A percentile compares a stretch with the other conserved stretches of the same genome.
Conservation (phyloP, 345 rosid genomes). For the Murraya koenigii region DNA sequence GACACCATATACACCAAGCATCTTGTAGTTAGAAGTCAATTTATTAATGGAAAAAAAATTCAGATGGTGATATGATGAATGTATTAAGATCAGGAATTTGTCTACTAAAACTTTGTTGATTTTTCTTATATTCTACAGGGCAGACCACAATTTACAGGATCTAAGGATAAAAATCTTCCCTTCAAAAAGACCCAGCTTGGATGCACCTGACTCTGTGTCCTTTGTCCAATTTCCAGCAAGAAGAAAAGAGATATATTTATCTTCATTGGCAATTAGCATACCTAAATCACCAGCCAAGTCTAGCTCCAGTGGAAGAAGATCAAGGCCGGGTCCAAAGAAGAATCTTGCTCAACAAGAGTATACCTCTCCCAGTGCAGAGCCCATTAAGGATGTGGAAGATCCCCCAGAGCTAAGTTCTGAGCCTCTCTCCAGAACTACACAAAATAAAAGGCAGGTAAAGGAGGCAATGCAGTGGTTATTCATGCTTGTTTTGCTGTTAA, state of each 20-base stretch:
- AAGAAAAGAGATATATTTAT: constrained; percentile 39
- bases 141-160: constrained; percentile 42
- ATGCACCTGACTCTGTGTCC: constrained; percentile 16
- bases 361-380: not conserved
- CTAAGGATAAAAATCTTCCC: constrained; percentile 38
- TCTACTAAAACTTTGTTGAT: not conserved
- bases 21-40: not conserved
- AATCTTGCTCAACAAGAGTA: constrained; percentile 7
- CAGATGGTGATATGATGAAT: not conserved
- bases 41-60: not conserved
- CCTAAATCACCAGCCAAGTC: constrained; percentile 22
- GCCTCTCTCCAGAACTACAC: constrained; percentile 20
- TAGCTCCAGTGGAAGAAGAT: constrained; percentile 21
- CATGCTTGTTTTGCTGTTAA: not conserved
- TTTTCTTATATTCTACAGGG: constrained; percentile 31
- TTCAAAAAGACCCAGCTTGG: constrained; percentile 8
- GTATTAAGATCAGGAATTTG: not conserved
- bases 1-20: not conserved
- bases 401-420: constrained; percentile 18
- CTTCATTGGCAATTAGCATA: constrained; percentile 27
- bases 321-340: constrained; percentile 21
- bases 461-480: not conserved
- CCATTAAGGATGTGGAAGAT: constrained; percentile 21
- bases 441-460: constrained; percentile 32
- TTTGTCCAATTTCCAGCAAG: constrained; percentile 12